A percentile compares a stretch with the other conserved stretches of the same genome.
Evolutionary conservation across 805 yeast genomes (phyloP).

Genomic region (Wickerhamomyces alni): DNA sequence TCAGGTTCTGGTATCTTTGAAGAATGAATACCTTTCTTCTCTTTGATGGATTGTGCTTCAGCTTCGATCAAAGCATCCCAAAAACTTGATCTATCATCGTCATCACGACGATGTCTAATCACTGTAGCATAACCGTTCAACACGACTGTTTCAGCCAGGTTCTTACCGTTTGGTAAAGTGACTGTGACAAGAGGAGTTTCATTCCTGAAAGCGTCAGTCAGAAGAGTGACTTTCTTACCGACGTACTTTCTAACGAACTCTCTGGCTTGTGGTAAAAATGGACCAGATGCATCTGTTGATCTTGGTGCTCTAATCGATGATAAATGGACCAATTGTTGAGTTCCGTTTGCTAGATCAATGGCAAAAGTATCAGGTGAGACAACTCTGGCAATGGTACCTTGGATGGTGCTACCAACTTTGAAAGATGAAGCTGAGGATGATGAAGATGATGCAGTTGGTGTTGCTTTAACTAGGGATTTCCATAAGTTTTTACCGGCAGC

Average conservation of each 20-base stretch:
- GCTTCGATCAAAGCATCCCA: constrained; percentile 76
- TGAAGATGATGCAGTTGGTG: constrained; percentile 19
- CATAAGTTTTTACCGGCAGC: constrained; percentile 51
- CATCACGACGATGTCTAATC: constrained; percentile 69
- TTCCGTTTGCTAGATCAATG: constrained; percentile 42
- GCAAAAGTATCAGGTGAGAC: constrained; percentile 64
- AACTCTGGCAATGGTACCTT: constrained; percentile 53
- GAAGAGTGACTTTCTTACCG: constrained; percentile 62
- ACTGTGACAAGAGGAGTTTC: constrained; percentile 63
- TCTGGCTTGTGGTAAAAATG: constrained; percentile 57
- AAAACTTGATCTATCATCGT: constrained; percentile 58
- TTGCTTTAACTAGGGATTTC: constrained; percentile 28
- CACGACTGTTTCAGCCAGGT: constrained; percentile 57
- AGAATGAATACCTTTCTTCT: constrained; percentile 56
- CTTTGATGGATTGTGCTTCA: constrained; percentile 52
- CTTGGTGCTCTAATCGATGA: constrained; percentile 76
- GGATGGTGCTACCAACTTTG: constrained; percentile 41
- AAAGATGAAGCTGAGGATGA: constrained; percentile 23
- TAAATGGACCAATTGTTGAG: constrained; percentile 57
- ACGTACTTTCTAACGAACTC: constrained; percentile 70
- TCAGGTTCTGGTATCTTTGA: constrained; percentile 51
- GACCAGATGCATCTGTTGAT: constrained; percentile 49
- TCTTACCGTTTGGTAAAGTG: constrained; percentile 43
- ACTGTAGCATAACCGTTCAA: constrained; percentile 71
- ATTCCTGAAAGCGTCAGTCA: constrained; percentile 63